Conservation (phyloP, 176 grass and related monocot genomes). For the Carex littledalei region DNA sequence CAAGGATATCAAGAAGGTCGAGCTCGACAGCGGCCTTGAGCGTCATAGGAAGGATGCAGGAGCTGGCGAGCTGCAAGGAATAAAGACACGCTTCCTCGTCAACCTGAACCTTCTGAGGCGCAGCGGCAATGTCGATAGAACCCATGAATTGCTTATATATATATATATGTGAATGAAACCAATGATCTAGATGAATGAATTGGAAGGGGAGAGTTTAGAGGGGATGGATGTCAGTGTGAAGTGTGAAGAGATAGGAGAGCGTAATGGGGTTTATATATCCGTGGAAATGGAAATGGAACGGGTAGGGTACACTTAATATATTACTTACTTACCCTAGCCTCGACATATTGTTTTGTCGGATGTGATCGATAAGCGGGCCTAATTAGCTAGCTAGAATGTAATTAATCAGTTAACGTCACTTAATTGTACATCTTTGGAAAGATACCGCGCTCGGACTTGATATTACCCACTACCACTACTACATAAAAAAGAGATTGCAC, state of each 20-base stretch:
- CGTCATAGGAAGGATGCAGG: conserved; percentile 88
- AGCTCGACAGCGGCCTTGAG: conserved; percentile 89
- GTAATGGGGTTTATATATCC: neutral
- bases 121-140: neutral
- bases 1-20: conserved; percentile 64
- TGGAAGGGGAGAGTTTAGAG: neutral
- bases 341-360: neutral
- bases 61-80: conserved; percentile 60
- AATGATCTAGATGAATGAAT: neutral
- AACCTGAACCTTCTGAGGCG: neutral
- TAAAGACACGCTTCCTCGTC: conserved; percentile 86
- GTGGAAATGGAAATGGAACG: neutral
- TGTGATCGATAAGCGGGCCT: neutral
- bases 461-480: no score
- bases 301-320: neutral
- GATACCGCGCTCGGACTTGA: neutral
- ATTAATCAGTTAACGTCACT: neutral
- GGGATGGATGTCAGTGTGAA: neutral
- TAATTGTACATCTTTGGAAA: neutral
- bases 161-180: neutral
- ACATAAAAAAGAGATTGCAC: no score
- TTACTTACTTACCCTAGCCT: neutral
- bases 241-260: neutral
- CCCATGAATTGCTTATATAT: neutral
- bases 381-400: neutral